Evolutionary conservation across 371 early-diverging fungal genomes (phyloP).

Genomic region (Zancudomyces culisetae): DNA sequence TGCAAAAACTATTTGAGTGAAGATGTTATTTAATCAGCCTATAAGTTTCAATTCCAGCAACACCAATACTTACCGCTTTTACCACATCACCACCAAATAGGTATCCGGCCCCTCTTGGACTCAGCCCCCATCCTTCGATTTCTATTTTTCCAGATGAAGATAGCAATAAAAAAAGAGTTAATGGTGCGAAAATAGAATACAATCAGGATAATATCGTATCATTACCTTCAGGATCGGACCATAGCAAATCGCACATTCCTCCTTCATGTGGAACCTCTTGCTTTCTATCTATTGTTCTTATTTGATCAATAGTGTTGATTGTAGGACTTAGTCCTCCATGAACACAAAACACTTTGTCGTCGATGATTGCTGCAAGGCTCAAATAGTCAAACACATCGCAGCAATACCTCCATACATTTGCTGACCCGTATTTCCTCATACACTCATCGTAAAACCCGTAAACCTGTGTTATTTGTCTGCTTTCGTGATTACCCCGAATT

Average conservation of each 20-base stretch:
- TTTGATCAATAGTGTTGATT: slow-evolving; percentile 88
- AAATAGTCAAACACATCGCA: slow-evolving; percentile 97
- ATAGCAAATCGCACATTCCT: slow-evolving; percentile 95
- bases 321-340: slow-evolving; percentile 96
- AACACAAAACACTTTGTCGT: slow-evolving; percentile 87
- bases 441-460: slow-evolving; percentile 99
- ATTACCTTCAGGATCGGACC: slow-evolving; percentile 92
- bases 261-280: slow-evolving; percentile 99
- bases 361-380: slow-evolving; percentile 83
- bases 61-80: slow-evolving; percentile 29
- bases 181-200: not conserved
- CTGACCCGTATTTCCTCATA: slow-evolving; percentile 89
- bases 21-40: not conserved
- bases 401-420: slow-evolving; percentile 94
- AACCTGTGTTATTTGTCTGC: slow-evolving; percentile 94
- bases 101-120: slow-evolving; percentile 97
- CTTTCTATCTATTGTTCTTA: slow-evolving; percentile 90
- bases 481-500: slow-evolving; percentile 98
- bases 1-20: slow-evolving; percentile 49
- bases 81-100: slow-evolving; percentile 93
- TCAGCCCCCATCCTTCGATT: slow-evolving; percentile 84
- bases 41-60: not conserved
- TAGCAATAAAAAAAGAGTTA: slow-evolving; percentile 5
- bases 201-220: not conserved
- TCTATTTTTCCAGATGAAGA: slow-evolving; percentile 17